phyloP scores from a whole-genome alignment of 108 stramenopile species.

The Discostella stelligeroides region DNA sequence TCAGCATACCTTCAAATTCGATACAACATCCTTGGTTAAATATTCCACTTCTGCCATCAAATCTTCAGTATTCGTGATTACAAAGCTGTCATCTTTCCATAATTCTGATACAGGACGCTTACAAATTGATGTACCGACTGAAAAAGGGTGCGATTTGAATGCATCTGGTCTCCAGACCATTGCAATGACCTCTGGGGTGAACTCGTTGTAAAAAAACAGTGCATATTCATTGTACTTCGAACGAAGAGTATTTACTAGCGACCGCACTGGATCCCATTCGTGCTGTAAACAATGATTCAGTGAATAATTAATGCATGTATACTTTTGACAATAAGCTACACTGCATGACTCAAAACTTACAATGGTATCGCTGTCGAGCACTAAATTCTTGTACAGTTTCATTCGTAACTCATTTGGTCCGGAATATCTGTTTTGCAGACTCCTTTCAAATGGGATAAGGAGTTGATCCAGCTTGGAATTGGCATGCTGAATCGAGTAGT shows the following conservation, averaged over 20 bases:
- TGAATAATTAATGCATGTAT: conserved; percentile 13
- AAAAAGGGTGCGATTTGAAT: conserved; percentile 59
- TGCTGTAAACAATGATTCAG: conserved; percentile 25
- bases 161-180: conserved; percentile 77
- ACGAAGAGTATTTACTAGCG: conserved; percentile 58
- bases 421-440: conserved; percentile 47
- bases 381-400: conserved; percentile 77
- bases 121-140: conserved; percentile 73
- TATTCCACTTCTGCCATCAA: conserved; percentile 61
- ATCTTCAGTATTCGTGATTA: conserved; percentile 65
- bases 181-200: conserved; percentile 76
- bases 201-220: conserved; percentile 84
- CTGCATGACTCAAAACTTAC: conserved; percentile 27
- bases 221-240: conserved; percentile 62
- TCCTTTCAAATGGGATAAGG: conserved; percentile 56
- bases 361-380: conserved; percentile 35
- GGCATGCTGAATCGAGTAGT: conserved; percentile 14
- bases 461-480: conserved; percentile 16
- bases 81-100: conserved; percentile 70
- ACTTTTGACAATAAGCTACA: not conserved
- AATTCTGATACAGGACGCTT: conserved; percentile 50
- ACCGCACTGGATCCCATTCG: conserved; percentile 72
- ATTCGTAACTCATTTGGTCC: conserved; percentile 73
- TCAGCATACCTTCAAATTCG: conserved; percentile 51
- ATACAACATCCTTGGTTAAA: conserved; percentile 51